phyloP scores from a whole-genome alignment of 257 asterid species.

The Ilex asprella region DNA sequence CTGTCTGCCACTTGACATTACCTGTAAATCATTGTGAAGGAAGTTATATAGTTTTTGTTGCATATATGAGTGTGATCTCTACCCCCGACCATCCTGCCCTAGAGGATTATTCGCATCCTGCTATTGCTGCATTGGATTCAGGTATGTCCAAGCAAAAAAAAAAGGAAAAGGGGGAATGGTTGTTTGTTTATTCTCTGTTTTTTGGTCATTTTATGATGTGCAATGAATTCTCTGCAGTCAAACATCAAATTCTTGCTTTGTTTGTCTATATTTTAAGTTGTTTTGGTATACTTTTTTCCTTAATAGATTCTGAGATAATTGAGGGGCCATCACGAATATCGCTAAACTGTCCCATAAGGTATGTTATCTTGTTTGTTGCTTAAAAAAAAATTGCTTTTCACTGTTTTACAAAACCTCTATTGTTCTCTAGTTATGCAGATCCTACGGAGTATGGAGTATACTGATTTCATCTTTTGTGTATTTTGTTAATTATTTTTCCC shows the following conservation, averaged over 20 bases:
- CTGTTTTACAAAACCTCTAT: no score
- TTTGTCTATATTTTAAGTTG: no score
- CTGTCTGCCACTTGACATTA: conserved; percentile 14
- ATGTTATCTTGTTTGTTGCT: conserved; percentile 19
- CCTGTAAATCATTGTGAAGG: conserved; percentile 42
- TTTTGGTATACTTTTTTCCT: not conserved
- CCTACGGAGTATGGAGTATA: not conserved
- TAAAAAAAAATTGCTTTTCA: conserved; percentile 2
- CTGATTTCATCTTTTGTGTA: not conserved
- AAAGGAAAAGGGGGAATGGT: not conserved
- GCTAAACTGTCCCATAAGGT: conserved; percentile 94
- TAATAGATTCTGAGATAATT: conserved; percentile 73
- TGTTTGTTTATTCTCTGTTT: not conserved
- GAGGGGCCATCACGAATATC: conserved; percentile 88
- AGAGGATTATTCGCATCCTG: conserved; percentile 60
- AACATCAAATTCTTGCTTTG: not conserved
- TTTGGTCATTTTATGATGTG: not conserved
- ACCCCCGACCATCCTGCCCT: conserved; percentile 40
- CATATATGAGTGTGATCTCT: conserved; percentile 49
- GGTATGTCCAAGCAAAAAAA: conserved; percentile 33
- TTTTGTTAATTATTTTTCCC: not conserved
- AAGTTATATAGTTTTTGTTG: conserved; percentile 59
- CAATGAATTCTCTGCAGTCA: not conserved
- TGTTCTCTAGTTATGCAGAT: no score
- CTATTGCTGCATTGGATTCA: conserved; percentile 57